Conservation (phyloP, 768 basidiomycete genomes). For the Goffeauzyma gilvescens region DNA sequence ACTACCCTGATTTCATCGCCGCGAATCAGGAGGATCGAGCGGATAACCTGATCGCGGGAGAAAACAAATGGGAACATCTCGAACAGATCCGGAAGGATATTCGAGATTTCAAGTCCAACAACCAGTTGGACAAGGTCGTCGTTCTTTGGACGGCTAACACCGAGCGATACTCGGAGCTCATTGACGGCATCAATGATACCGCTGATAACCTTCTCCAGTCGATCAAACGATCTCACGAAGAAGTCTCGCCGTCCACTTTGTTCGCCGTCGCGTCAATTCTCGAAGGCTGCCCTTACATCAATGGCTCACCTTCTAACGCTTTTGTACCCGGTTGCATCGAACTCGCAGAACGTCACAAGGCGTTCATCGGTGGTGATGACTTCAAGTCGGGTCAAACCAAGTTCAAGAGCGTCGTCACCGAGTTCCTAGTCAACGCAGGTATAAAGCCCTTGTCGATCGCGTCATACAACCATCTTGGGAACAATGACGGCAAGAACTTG, state of each 20-base stretch:
- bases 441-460: slow-evolving; percentile 96
- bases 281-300: slow-evolving; percentile 85
- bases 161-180: slow-evolving; percentile 87
- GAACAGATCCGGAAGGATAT: slow-evolving; percentile 86
- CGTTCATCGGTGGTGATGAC: slow-evolving; percentile 95
- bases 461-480: slow-evolving; percentile 95
- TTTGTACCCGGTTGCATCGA: slow-evolving; percentile 88
- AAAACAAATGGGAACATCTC: slow-evolving; percentile 74
- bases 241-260: slow-evolving; percentile 88
- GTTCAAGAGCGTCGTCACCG: slow-evolving; percentile 82
- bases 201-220: slow-evolving; percentile 63
- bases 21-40: slow-evolving; percentile 93
- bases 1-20: slow-evolving; percentile 90
- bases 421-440: slow-evolving; percentile 96
- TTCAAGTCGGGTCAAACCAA: slow-evolving; percentile 89
- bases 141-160: slow-evolving; percentile 99
- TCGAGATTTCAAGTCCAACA: slow-evolving; percentile 67
- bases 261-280: slow-evolving; percentile 92
- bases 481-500: slow-evolving; percentile 90
- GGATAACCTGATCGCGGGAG: slow-evolving; percentile 73
- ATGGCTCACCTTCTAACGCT: slow-evolving; percentile 96
- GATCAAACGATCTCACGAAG: slow-evolving; percentile 66
- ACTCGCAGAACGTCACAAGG: slow-evolving; percentile 68
- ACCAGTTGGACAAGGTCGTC: slow-evolving; percentile 67
- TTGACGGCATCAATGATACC: slow-evolving; percentile 87